phyloP scores from a whole-genome alignment of 164 flowering plant genomes.

The Sedum album region DNA sequence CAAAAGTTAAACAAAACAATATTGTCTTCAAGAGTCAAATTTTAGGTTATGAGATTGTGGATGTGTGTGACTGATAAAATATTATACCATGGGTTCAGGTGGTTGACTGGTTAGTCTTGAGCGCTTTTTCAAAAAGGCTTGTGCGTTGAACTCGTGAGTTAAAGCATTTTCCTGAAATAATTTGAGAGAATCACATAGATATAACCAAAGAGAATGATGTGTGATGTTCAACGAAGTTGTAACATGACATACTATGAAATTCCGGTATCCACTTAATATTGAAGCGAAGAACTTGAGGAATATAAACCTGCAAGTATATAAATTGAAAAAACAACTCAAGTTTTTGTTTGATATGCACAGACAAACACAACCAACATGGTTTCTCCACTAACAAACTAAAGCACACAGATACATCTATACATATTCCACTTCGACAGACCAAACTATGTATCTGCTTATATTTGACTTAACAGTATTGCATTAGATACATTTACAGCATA shows the following conservation, averaged over 20 bases:
- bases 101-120: conserved; percentile 85
- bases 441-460: not conserved
- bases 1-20: not conserved
- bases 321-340: conserved; percentile 6
- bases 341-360: not conserved
- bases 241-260: conserved; percentile 65
- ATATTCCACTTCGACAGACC: not conserved
- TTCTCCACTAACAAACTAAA: not conserved
- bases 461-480: not conserved
- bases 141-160: conserved; percentile 63
- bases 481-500: not conserved
- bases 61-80: not conserved
- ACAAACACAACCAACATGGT: not conserved
- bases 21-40: not conserved
- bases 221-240: not conserved
- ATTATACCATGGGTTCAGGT: conserved; percentile 71
- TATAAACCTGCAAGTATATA: conserved; percentile 59
- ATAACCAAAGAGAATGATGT: conserved; percentile 5
- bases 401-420: not conserved
- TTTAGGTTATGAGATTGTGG: not conserved
- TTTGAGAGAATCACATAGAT: not conserved
- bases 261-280: conserved; percentile 91
- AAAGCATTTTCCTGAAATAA: conserved; percentile 67
- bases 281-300: conserved; percentile 89
- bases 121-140: conserved; percentile 93